phyloP scores from a whole-genome alignment of 495 filamentous ascomycete species.

The Chaetomium cochliodes region DNA sequence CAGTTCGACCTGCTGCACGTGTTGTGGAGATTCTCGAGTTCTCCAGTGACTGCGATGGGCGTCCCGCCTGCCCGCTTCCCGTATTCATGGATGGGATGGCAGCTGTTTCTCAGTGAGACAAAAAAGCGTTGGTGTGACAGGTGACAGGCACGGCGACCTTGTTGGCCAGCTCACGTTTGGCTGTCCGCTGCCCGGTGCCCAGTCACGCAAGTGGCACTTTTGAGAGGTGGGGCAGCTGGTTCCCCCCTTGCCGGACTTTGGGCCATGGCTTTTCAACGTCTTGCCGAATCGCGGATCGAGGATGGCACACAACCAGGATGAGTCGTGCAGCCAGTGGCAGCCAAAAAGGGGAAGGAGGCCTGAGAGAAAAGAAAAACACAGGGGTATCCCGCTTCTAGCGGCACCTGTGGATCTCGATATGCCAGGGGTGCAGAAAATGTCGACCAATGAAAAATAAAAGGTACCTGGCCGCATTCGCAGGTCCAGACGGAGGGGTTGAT shows the following conservation, averaged over 20 bases:
- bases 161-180: not conserved
- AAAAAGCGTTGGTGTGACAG: slow-evolving; percentile 21
- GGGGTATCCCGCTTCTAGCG: slow-evolving; percentile 8
- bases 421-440: slow-evolving; percentile 13
- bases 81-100: slow-evolving; percentile 10
- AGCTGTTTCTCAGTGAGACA: slow-evolving; percentile 16
- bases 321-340: not conserved
- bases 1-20: slow-evolving; percentile 5
- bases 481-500: slow-evolving; percentile 21
- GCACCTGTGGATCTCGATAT: slow-evolving; percentile 1
- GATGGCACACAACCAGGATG: not conserved
- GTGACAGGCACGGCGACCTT: slow-evolving; percentile 6
- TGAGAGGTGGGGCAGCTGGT: slow-evolving; percentile 17
- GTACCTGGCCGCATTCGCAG: slow-evolving; percentile 23
- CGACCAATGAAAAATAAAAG: slow-evolving; percentile 24
- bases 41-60: not conserved
- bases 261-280: not conserved
- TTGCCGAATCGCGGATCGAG: not conserved
- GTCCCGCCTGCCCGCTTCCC: not conserved
- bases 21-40: not conserved
- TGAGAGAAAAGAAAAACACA: slow-evolving; percentile 10
- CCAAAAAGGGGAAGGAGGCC: slow-evolving; percentile 18
- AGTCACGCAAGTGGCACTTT: slow-evolving; percentile 17
- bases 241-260: not conserved
- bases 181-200: not conserved